Evolutionary conservation across 306 rosid genomes (phyloP).

Genomic region (Malus sieversii): DNA sequence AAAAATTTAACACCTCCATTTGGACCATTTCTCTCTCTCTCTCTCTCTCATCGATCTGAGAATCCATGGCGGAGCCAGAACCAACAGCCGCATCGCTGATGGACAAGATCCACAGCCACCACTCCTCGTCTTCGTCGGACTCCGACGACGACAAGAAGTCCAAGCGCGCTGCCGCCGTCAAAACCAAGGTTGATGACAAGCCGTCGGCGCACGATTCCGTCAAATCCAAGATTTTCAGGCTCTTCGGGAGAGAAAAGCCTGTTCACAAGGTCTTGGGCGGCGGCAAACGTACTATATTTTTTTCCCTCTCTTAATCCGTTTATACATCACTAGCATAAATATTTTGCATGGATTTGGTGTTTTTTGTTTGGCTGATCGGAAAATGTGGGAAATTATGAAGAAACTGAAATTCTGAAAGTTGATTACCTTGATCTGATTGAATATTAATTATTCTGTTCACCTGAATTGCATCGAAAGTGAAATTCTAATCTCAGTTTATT

Average conservation of each 20-base stretch:
- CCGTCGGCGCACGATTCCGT: slow-evolving; percentile 8
- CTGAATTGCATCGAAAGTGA: neutral
- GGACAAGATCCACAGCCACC: slow-evolving; percentile 40
- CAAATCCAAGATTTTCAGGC: slow-evolving; percentile 44
- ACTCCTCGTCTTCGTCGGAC: slow-evolving; percentile 29
- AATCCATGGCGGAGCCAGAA: slow-evolving; percentile 32
- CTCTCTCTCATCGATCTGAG: slow-evolving; percentile 7
- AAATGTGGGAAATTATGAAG: neutral
- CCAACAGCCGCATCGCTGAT: slow-evolving; percentile 5
- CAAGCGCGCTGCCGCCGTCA: neutral
- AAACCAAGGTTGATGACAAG: slow-evolving; percentile 23
- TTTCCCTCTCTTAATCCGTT: neutral
- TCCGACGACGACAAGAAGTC: slow-evolving; percentile 32
- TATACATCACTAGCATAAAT: neutral
- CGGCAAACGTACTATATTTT: slow-evolving; percentile 46
- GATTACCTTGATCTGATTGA: slow-evolving; percentile 2
- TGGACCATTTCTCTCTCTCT: neutral
- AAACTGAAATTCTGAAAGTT: neutral
- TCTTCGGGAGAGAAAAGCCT: slow-evolving; percentile 76
- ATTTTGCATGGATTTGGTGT: neutral
- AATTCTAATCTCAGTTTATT: neutral
- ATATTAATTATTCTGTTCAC: neutral
- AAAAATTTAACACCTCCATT: neutral
- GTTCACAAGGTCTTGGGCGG: slow-evolving; percentile 75
- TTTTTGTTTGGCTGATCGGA: slow-evolving; percentile 16